phyloP scores from a whole-genome alignment of 2,329 filamentous ascomycete species.

The Fusarium sp. region DNA sequence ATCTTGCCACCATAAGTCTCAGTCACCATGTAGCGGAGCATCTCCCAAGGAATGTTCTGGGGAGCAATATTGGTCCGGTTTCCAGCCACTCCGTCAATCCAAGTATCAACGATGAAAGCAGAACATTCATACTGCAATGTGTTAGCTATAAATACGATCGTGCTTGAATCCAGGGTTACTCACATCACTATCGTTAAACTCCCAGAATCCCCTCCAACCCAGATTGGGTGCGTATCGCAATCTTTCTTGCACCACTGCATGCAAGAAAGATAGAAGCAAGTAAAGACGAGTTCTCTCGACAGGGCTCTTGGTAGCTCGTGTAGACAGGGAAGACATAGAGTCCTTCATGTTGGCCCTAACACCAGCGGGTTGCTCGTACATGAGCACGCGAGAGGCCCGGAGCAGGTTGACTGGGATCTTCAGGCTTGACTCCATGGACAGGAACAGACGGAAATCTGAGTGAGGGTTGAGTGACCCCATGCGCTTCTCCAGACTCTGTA shows the following conservation, averaged over 20 bases:
- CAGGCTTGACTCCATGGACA: constrained; percentile 96
- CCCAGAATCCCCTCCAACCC: constrained; percentile 99
- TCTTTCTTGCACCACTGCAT: constrained; percentile 94
- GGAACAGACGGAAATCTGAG: constrained; percentile 89
- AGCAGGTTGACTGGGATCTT: constrained; percentile 98
- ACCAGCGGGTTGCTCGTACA: constrained; percentile 98
- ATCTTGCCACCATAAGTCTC: constrained; percentile 99
- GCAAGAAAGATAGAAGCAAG: constrained; percentile 89
- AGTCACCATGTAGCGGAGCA: constrained; percentile 87
- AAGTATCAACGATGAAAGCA: constrained; percentile 92
- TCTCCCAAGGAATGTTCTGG: constrained; percentile 93
- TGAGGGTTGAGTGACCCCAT: constrained; percentile 96
- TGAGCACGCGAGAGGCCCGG: constrained; percentile 89
- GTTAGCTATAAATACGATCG: background rate
- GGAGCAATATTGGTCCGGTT: constrained; percentile 93
- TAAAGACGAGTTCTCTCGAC: constrained; percentile 93
- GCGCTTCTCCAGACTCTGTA: constrained; percentile 96
- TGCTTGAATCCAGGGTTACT: constrained; percentile 53
- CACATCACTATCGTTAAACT: constrained; percentile 99
- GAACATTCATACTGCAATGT: constrained; percentile 86
- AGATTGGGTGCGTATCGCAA: constrained; percentile 91
- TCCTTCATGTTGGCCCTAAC: constrained; percentile 99
- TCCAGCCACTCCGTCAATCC: constrained; percentile 84
- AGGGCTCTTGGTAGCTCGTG: constrained; percentile 79
- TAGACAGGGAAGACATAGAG: constrained; percentile 83